Conservation (phyloP, 1,284 basidiomycete species). For the Gomphus bonarii region DNA sequence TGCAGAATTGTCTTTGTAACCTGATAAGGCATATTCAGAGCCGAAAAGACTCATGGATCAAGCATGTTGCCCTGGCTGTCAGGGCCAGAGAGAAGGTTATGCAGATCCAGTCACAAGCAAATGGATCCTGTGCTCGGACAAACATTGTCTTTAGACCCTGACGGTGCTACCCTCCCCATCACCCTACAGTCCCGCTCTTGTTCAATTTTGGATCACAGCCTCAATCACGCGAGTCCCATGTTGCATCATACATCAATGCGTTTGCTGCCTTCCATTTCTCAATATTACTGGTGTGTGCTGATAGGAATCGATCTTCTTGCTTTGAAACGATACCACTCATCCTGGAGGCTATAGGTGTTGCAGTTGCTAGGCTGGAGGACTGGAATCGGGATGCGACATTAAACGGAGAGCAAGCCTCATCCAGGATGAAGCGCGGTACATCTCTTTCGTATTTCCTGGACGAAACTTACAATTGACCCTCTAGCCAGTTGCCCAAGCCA, state of each 20-base stretch:
- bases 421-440: slow-evolving; percentile 59
- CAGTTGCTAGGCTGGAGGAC: slow-evolving; percentile 34
- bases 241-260: slow-evolving; percentile 32
- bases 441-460: slow-evolving; percentile 56
- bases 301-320: slow-evolving; percentile 58
- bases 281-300: slow-evolving; percentile 45
- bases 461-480: slow-evolving; percentile 20
- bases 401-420: neutral
- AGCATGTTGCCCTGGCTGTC: slow-evolving; percentile 41
- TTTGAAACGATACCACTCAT: slow-evolving; percentile 70
- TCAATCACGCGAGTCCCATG: neutral
- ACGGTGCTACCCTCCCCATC: slow-evolving; percentile 67
- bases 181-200: no score
- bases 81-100: slow-evolving; percentile 18
- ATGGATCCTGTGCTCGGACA: slow-evolving; percentile 15
- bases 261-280: slow-evolving; percentile 60
- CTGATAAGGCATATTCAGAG: slow-evolving; percentile 32
- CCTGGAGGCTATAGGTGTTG: slow-evolving; percentile 57
- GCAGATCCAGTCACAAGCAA: slow-evolving; percentile 2
- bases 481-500: neutral
- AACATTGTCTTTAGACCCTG: slow-evolving; percentile 64
- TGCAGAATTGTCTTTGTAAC: neutral
- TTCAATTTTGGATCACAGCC: slow-evolving; percentile 14
- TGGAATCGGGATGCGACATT: slow-evolving; percentile 14
- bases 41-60: slow-evolving; percentile 40